Percentiles rank a stretch among this genome's conserved stretches.
phyloP scores from a whole-genome alignment of 2,329 filamentous ascomycete species.

The Chaetomium sp. region DNA sequence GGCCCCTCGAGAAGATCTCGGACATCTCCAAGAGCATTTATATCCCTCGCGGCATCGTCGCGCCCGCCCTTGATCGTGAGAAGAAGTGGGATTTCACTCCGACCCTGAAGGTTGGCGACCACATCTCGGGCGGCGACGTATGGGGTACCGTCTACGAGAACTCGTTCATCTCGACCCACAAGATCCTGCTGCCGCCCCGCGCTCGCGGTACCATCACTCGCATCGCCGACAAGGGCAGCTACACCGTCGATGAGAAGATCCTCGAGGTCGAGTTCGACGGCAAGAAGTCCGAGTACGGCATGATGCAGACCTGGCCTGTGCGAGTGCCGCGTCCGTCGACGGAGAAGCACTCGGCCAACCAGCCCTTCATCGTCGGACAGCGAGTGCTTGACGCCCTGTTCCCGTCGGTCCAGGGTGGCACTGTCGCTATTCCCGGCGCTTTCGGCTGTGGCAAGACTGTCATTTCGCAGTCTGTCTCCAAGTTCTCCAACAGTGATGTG shows the following conservation, averaged over 20 bases:
- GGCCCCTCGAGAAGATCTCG: conserved; percentile 81
- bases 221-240: conserved; percentile 82
- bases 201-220: conserved; percentile 87
- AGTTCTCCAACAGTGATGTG: conserved; percentile 99
- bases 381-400: conserved; percentile 94
- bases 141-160: conserved; percentile 96
- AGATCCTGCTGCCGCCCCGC: conserved; percentile 83
- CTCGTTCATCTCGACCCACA: conserved; percentile 88
- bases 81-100: conserved; percentile 98
- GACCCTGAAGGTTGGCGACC: conserved; percentile 86
- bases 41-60: conserved; percentile 87
- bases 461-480: conserved; percentile 96
- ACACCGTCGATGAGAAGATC: conserved; percentile 90
- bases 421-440: conserved; percentile 94
- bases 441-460: conserved; percentile 99
- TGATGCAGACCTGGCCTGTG: conserved; percentile 99
- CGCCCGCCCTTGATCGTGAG: conserved; percentile 79
- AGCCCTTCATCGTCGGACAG: conserved; percentile 93
- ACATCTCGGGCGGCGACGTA: conserved; percentile 92
- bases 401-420: conserved; percentile 93
- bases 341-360: conserved; percentile 83
- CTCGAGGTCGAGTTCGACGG: conserved; percentile 96
- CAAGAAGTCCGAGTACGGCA: conserved; percentile 85
- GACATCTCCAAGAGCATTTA: conserved; percentile 81
- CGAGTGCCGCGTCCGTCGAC: conserved; percentile 88